Conservation (phyloP, 148 eudicot species). For the Cornus kousa region DNA sequence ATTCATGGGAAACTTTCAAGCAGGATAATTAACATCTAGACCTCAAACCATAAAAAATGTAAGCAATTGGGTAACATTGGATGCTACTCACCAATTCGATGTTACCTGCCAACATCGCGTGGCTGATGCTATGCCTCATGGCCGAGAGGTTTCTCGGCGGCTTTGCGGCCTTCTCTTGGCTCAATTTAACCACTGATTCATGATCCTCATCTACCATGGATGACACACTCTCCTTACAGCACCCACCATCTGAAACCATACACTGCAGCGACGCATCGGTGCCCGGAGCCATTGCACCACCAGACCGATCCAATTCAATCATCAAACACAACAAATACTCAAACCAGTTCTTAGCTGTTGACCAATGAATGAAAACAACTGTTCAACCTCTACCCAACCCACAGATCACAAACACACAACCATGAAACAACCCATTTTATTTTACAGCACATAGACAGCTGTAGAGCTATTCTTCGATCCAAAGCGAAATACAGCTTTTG, state of each 20-base stretch:
- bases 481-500: constrained; percentile 3
- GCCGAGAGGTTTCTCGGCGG: constrained; percentile 47
- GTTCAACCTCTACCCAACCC: not conserved
- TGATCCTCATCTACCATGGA: constrained; percentile 28
- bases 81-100: constrained; percentile 36
- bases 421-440: not conserved
- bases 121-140: constrained; percentile 57
- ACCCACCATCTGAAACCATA: constrained; percentile 28
- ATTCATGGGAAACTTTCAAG: too few species aligned
- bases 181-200: constrained; percentile 21
- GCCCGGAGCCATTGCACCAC: constrained; percentile 35
- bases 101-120: constrained; percentile 34
- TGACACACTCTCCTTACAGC: constrained; percentile 18
- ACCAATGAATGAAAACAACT: constrained; percentile 5
- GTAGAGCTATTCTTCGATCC: constrained; percentile 10
- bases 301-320: constrained; percentile 15
- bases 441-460: constrained; percentile 17
- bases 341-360: not conserved
- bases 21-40: not conserved
- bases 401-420: not conserved
- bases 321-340: constrained; percentile 6
- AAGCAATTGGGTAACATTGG: not conserved
- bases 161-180: constrained; percentile 33
- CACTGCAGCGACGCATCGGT: constrained; percentile 18
- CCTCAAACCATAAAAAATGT: not conserved